Evolutionary conservation across 2,329 filamentous ascomycete genomes (phyloP).

Genomic region (Aulographum hederae): DNA sequence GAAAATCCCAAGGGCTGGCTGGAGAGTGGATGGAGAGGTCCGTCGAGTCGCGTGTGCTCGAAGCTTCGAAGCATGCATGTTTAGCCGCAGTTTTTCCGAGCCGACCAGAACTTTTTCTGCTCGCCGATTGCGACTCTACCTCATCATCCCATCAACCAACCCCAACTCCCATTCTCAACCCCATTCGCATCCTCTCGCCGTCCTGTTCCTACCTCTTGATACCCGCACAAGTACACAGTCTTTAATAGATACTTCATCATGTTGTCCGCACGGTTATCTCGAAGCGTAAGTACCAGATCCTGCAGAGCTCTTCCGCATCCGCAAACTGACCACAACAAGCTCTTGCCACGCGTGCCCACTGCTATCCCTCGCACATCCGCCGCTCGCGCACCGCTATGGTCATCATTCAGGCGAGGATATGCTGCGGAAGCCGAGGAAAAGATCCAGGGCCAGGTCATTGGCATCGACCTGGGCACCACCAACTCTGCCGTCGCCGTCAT

Average conservation of each 20-base stretch:
- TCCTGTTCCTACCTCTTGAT: no score
- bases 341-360: slow-evolving; percentile 57
- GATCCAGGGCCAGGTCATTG: slow-evolving; percentile 89
- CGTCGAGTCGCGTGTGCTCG: no score
- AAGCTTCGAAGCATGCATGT: no score
- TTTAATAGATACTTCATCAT: no score
- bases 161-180: no score
- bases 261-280: slow-evolving; percentile 23
- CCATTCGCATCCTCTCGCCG: no score
- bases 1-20: no score
- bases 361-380: slow-evolving; percentile 49
- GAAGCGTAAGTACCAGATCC: slow-evolving; percentile 15
- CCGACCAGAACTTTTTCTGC: no score
- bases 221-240: background rate
- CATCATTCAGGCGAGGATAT: slow-evolving; percentile 33
- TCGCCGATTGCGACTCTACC: no score
- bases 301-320: slow-evolving; percentile 1
- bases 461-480: slow-evolving; percentile 95
- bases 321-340: slow-evolving; percentile 10
- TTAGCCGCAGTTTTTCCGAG: no score
- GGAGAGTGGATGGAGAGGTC: no score
- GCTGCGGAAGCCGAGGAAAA: slow-evolving; percentile 56
- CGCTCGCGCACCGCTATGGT: slow-evolving; percentile 54
- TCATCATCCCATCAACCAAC: no score
- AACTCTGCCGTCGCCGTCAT: slow-evolving; percentile 96